Base-by-base conservation (phyloP, 768 basidiomycete genomes). In the Kwoniella dejecticola region DNA sequence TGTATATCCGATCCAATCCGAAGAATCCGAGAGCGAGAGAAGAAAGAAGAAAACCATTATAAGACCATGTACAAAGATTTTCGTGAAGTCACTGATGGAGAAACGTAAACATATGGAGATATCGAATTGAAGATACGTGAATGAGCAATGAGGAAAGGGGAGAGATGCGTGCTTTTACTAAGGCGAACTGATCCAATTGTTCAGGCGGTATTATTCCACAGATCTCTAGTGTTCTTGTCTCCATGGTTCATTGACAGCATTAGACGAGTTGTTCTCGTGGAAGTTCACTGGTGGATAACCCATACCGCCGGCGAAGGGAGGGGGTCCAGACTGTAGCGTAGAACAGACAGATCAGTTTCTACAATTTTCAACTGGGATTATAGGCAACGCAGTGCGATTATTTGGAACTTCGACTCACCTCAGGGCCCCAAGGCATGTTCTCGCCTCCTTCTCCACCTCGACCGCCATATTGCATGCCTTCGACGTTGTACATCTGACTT, bases 401-500 rank as follows among this genome's bases (percentile, higher is more conserved):
- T n/a, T 7, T 26, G 15, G 8, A 13, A 54, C 21, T 2, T 26
- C 0, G 1, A 61, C 60, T 57, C 55, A 66, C 64, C 47, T 67
- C 65, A 13, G 65, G 61, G 38, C 62, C 62, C 66, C 66, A 67
- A 13, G 48, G 41, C 54, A 62, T 59, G 56, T 57, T 57, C 33
- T 57, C 56, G 12, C 48, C 48, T 17, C 57, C 52, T 10, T 55
- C 62, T 17, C 52, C 59, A n/a, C 57, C 40, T n/a, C 38, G 31
- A 57, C 38, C 29, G 5, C 48, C 50, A 53, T 60, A 66, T n/a
- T 49, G 60, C 60, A 57, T 47, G 7, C 52, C 42, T 3, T 59
- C 47, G 27, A 60, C 64, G 17, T 54, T 44, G 38, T 62, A 62
- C 44, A 62, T 54, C 19, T 64, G 63, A 24, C 57, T 63, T 42